phyloP scores from a whole-genome alignment of 1,284 basidiomycete genomes.

The Microbotryomycetes sp. region DNA sequence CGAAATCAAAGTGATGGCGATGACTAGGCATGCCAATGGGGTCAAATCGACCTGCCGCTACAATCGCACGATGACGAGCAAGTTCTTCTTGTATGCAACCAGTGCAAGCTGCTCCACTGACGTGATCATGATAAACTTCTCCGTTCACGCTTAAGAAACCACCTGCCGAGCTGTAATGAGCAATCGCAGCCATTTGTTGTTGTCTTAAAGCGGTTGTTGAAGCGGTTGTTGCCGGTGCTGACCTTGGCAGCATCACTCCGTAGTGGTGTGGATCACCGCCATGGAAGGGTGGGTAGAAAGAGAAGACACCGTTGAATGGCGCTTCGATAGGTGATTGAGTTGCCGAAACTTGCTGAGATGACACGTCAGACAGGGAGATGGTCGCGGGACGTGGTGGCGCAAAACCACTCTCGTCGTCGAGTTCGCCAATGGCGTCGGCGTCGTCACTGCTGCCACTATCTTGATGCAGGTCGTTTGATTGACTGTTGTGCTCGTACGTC shows the following conservation, averaged over 20 bases:
- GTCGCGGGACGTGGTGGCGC: background rate
- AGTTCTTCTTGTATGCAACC: background rate
- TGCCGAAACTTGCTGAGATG: background rate
- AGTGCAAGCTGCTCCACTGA: background rate
- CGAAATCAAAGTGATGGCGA: no score
- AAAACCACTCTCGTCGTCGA: background rate
- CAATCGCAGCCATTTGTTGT: no score
- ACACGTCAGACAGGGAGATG: background rate
- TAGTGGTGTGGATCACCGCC: no score
- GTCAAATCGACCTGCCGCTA: background rate
- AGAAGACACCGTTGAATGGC: no score
- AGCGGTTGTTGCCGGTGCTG: no score
- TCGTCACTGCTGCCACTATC: background rate
- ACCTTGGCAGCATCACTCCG: no score
- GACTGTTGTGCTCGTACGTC: background rate
- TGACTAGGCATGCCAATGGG: background rate
- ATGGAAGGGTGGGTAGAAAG: background rate
- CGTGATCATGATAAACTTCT: background rate
- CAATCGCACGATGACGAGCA: conserved; percentile 1
- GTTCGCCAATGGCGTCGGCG: background rate
- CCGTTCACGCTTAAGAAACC: background rate
- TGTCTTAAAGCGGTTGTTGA: no score
- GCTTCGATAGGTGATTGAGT: no score
- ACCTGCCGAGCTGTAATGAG: no score
- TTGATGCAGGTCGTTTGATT: background rate